Conservation (phyloP, 352 stramenopile genomes). For the Phytophthora agathidicida region DNA sequence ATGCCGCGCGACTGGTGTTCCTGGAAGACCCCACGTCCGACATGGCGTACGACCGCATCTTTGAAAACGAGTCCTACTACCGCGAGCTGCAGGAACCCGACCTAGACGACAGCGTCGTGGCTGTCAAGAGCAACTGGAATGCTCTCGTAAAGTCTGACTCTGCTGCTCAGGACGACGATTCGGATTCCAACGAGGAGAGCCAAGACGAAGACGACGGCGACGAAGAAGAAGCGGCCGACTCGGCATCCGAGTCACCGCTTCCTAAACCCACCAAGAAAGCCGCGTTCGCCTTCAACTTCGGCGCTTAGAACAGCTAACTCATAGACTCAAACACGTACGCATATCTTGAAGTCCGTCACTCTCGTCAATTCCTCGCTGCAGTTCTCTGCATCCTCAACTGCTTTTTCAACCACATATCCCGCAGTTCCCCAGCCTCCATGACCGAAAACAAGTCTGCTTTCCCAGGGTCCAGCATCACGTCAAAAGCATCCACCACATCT, state of each 20-base stretch:
- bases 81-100: constrained; percentile 44
- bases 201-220: constrained; percentile 31
- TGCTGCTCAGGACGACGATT: constrained; percentile 12
- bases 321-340: constrained; percentile 5
- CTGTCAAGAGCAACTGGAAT: constrained; percentile 53
- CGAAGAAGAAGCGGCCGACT: constrained; percentile 29
- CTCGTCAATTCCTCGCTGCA: background rate
- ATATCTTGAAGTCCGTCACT: background rate
- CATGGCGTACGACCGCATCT: constrained; percentile 33
- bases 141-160: constrained; percentile 33
- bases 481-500: constrained; percentile 33
- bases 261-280: constrained; percentile 24
- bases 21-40: constrained; percentile 58
- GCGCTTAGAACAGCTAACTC: constrained; percentile 14
- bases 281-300: constrained; percentile 54
- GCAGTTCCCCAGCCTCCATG: constrained; percentile 17
- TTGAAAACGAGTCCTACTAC: constrained; percentile 73
- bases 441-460: constrained; percentile 28
- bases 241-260: constrained; percentile 14
- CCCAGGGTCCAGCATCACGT: constrained; percentile 26
- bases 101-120: constrained; percentile 43
- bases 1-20: constrained; percentile 76
- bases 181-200: constrained; percentile 17
- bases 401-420: constrained; percentile 29
- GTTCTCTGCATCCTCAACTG: constrained; percentile 13